Percentiles rank a stretch among this genome's conserved stretches.
phyloP scores from a whole-genome alignment of 306 rosid genomes.

The Arachis hypogaea region DNA sequence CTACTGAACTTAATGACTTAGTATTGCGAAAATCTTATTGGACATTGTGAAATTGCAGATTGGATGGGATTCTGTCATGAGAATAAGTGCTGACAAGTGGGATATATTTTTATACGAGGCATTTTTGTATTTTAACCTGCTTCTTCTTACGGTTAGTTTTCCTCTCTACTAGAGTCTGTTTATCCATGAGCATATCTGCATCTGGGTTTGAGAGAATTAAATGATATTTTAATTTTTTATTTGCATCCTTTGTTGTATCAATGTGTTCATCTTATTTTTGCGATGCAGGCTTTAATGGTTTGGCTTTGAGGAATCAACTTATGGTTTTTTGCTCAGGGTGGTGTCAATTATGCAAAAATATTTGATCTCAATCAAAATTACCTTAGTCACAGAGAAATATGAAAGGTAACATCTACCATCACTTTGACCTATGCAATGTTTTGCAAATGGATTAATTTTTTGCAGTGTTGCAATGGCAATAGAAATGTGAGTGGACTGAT shows the following conservation, averaged over 20 bases:
- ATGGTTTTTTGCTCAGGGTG: slow-evolving; percentile 77
- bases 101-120: slow-evolving; percentile 93
- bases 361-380: slow-evolving; percentile 92
- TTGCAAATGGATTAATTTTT: neutral
- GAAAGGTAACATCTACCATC: slow-evolving; percentile 70
- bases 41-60: slow-evolving; percentile 56
- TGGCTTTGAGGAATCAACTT: slow-evolving; percentile 99
- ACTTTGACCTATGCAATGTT: slow-evolving; percentile 30
- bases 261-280: neutral
- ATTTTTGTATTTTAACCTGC: slow-evolving; percentile 96
- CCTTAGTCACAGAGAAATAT: slow-evolving; percentile 85
- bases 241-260: slow-evolving; percentile 31
- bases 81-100: slow-evolving; percentile 93
- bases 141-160: slow-evolving; percentile 85
- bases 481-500: slow-evolving; percentile 10
- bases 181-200: slow-evolving; percentile 8
- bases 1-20: slow-evolving; percentile 22
- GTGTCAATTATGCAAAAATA: slow-evolving; percentile 72
- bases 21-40: slow-evolving; percentile 36
- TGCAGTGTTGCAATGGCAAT: slow-evolving; percentile 1
- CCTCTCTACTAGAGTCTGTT: slow-evolving; percentile 6
- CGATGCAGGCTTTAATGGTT: slow-evolving; percentile 86
- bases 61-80: slow-evolving; percentile 99
- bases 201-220: slow-evolving; percentile 22
- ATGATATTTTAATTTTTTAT: slow-evolving; percentile 17